These are phyloP conservation scores for Candida montana DNA, from an alignment of 805 yeast genomes.

Conservation along the genomic window DNA sequence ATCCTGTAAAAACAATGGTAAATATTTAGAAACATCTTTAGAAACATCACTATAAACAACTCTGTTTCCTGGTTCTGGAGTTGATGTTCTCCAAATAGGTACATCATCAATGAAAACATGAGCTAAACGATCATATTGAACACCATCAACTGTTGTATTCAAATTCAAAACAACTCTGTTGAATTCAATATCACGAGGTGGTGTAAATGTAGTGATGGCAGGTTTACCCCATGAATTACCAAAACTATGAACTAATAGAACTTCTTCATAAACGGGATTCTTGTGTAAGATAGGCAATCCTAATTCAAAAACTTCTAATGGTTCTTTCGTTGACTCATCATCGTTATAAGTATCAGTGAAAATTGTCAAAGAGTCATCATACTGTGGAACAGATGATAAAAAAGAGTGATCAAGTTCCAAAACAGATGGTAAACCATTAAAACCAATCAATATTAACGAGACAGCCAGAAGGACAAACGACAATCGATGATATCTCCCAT, in stretches of 20 bases:
- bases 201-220: slow-evolving; percentile 39
- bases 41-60: slow-evolving; percentile 42
- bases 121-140: slow-evolving; percentile 61
- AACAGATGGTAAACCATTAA: too few species aligned
- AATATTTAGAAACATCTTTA: slow-evolving; percentile 62
- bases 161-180: slow-evolving; percentile 50
- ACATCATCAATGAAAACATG: slow-evolving; percentile 57
- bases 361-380: too few species aligned
- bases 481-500: too few species aligned
- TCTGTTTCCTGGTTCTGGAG: slow-evolving; percentile 67
- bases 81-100: slow-evolving; percentile 80
- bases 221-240: slow-evolving; percentile 61
- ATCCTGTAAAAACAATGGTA: slow-evolving; percentile 39
- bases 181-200: slow-evolving; percentile 37
- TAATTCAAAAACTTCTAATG: slow-evolving; percentile 21
- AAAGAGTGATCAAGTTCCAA: too few species aligned
- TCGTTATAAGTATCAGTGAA: neutral
- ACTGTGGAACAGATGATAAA: too few species aligned
- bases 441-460: too few species aligned
- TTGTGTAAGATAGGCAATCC: slow-evolving; percentile 18
- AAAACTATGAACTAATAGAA: slow-evolving; percentile 42
- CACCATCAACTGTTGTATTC: slow-evolving; percentile 48
- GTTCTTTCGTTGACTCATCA: neutral
- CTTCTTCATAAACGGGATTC: slow-evolving; percentile 32
- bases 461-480: neutral